phyloP scores from a whole-genome alignment of 2,329 filamentous ascomycete genomes.

The Exserohilum turcica region DNA sequence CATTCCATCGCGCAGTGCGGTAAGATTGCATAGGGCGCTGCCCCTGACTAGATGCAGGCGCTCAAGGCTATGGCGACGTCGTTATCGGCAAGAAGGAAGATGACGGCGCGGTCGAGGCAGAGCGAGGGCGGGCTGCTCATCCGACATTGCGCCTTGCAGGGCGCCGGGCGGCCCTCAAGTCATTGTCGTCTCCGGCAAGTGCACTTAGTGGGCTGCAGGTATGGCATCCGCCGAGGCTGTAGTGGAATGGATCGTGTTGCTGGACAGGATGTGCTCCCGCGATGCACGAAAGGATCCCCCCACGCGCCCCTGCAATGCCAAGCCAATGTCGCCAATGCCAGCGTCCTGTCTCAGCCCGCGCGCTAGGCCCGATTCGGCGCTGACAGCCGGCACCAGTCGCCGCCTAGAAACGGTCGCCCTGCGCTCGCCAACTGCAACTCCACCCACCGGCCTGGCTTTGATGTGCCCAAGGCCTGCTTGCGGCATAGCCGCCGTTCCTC shows the following conservation, averaged over 20 bases:
- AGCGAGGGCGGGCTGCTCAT: background rate
- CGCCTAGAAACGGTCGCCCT: slow-evolving; percentile 22
- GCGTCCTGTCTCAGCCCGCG: slow-evolving; percentile 8
- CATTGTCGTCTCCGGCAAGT: too few species aligned
- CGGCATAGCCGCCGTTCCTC: slow-evolving; percentile 21
- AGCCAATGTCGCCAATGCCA: slow-evolving; percentile 21
- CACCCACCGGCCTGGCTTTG: slow-evolving; percentile 13
- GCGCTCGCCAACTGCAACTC: slow-evolving; percentile 2
- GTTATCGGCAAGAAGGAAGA: background rate
- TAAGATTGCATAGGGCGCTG: slow-evolving; percentile 15
- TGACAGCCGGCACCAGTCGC: slow-evolving; percentile 19
- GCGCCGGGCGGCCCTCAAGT: background rate
- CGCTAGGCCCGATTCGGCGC: slow-evolving; percentile 18
- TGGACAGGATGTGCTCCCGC: background rate
- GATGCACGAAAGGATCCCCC: slow-evolving; percentile 2
- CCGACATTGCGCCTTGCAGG: background rate
- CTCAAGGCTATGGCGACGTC: background rate
- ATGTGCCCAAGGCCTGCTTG: slow-evolving; percentile 8
- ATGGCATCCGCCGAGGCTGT: too few species aligned
- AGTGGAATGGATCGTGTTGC: too few species aligned
- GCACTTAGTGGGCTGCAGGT: too few species aligned
- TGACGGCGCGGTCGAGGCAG: background rate
- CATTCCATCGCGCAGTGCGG: slow-evolving; percentile 3
- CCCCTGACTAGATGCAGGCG: slow-evolving; percentile 13
- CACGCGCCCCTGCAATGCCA: slow-evolving; percentile 26